These are phyloP conservation scores for Ogataea chonburiensis DNA, from an alignment of 805 yeast genomes.

Conservation along the genomic window DNA sequence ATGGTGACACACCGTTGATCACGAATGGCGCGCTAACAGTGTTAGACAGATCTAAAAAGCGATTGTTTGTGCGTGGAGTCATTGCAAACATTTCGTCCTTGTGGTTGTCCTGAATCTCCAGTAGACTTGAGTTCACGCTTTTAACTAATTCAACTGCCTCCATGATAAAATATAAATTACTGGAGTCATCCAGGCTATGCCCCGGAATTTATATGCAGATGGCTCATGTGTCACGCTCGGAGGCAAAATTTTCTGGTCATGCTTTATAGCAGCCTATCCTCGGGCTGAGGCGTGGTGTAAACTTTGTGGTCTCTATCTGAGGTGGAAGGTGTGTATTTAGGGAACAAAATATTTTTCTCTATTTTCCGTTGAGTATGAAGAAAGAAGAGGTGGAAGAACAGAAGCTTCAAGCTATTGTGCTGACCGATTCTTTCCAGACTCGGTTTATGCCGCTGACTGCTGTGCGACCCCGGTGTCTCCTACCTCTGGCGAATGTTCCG, in stretches of 20 bases:
- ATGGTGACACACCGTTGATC: constrained; percentile 63
- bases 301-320: not conserved
- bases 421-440: constrained; percentile 90
- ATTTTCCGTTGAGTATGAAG: constrained; percentile 8
- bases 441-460: constrained; percentile 91
- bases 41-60: constrained; percentile 53
- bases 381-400: constrained; percentile 42
- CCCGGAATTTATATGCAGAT: constrained; percentile 9
- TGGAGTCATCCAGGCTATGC: not conserved
- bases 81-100: constrained; percentile 2
- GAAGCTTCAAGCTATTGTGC: constrained; percentile 87
- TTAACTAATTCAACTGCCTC: constrained; percentile 8
- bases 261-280: constrained; percentile 1
- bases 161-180: constrained; percentile 1
- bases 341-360: constrained; percentile 7
- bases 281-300: too few relatives aligned
- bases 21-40: constrained; percentile 62
- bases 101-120: constrained; percentile 1
- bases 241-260: constrained; percentile 13
- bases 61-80: constrained; percentile 21
- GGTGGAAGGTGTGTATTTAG: constrained; percentile 1
- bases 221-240: constrained; percentile 10
- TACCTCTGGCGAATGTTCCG: constrained; percentile 92
- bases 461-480: constrained; percentile 81
- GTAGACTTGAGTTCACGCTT: constrained; percentile 1